These are phyloP conservation scores for Leccinum pachyderme DNA, from an alignment of 1,284 basidiomycete genomes.

Conservation along the genomic window DNA sequence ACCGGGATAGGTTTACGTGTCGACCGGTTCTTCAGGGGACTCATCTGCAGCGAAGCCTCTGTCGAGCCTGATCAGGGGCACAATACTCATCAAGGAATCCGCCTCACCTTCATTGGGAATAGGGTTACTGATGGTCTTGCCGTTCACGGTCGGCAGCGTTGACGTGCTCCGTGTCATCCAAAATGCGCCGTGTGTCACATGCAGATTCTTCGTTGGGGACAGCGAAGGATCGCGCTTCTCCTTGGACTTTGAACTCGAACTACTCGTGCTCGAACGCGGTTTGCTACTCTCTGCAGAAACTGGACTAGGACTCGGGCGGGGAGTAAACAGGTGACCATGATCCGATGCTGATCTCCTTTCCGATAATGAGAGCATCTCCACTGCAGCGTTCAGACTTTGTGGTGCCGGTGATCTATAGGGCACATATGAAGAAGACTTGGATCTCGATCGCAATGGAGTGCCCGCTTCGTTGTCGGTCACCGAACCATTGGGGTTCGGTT, in stretches of 20 bases:
- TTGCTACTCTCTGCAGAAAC: conserved; percentile 22
- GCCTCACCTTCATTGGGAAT: conserved; percentile 59
- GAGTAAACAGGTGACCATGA: conserved; percentile 25
- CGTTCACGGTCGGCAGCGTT: conserved; percentile 46
- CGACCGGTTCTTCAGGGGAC: conserved; percentile 64
- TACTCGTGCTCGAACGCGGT: conserved; percentile 34
- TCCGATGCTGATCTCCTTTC: conserved; percentile 40
- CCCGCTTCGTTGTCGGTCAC: conserved; percentile 30
- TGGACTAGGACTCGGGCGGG: conserved; percentile 1
- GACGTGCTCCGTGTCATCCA: conserved; percentile 37
- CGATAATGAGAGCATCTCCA: conserved; percentile 53
- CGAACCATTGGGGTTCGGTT: conserved; percentile 16
- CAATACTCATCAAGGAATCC: conserved; percentile 18
- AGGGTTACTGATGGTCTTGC: conserved; percentile 64
- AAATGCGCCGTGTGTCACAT: conserved; percentile 39
- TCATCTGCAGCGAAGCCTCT: conserved; percentile 74
- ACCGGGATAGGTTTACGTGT: conserved; percentile 70
- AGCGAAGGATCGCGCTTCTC: conserved; percentile 36
- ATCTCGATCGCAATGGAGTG: conserved; percentile 32
- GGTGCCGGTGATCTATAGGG: conserved; percentile 46
- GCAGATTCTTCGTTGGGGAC: conserved; percentile 39
- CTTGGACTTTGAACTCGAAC: conserved; percentile 27
- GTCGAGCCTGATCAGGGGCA: conserved; percentile 8
- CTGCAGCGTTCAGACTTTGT: conserved; percentile 56
- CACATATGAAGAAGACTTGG: conserved; percentile 51